Evolutionary conservation across 352 stramenopile genomes (phyloP), one percentile per base, ranked within the genome.

Genomic region (Achlya hypogyna): DNA sequence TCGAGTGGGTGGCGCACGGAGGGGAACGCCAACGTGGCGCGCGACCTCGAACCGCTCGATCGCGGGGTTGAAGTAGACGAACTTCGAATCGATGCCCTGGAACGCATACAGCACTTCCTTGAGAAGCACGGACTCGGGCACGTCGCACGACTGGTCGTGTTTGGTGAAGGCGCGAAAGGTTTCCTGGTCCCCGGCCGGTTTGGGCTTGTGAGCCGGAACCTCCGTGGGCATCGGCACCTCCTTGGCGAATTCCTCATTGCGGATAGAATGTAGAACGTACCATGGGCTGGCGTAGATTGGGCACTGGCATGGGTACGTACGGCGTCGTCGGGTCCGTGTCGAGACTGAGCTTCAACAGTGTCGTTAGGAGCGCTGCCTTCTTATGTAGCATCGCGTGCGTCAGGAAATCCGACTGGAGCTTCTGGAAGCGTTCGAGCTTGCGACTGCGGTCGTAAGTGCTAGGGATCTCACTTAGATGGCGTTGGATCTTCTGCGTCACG

Each of bases 1-100:
- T 20, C 51, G 16, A 65, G 31, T 20, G 4, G 27, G 59, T 25
- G 38, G 23, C 82, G 53, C 79, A 95, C 86, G 85, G 4, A 82
- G 88, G 38, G 85, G 82, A 1, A 95, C 83, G 4, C 83, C 79
- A 8, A 86, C 83, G 56, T 83, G 79, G 53, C 77, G 71, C 9
- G 81, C 88, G 63, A 95, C 88, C 65, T 93, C 83, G 65, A 93
- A 93, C 22, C 81, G 79, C 49, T 94, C 86, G 9, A 75, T 75
- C 38, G 76, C 75, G 5, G 78, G 72, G 51, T 95, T 86, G 72
- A 93, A 93, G 69, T 86, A 93, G 27, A 95, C 74, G 53, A 95
- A 92, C 25, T 84, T 82, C 16, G 90, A 96, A 51, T 98, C 92
- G 58, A 98, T 96, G 28, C 88, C 92, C 75, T 97, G 91, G 51